Base-by-base conservation (phyloP, 2,329 filamentous ascomycete genomes). In the Fusarium falciforme region DNA sequence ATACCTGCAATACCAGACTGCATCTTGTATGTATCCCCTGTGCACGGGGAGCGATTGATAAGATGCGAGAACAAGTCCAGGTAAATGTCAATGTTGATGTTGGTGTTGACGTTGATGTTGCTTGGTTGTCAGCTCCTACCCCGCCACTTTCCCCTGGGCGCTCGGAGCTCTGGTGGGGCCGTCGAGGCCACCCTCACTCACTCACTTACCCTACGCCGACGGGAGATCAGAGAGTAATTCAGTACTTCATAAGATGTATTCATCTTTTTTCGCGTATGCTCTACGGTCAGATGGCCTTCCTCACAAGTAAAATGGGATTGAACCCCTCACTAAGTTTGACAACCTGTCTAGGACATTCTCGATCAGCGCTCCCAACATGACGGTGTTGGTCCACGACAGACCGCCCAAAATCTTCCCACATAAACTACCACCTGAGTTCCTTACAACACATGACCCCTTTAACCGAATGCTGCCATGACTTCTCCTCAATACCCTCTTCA, bases 1-100 rank as follows among this genome's bases (percentile, higher is more conserved):
- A 60, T 86, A 92, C 92, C 92, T 83, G 92, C 90, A 77, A 94
- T 94, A 83, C 93, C 93, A 38, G 93, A 94, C 86, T 95, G 93
- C 93, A 94, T 94, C 61, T 70, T 82, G 66, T 70, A 38, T 65
- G 57, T 64, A 12, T 25, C 59, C 31, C 57, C 57, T 54, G 17
- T 10, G 52, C 54, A 42, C 10, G 25, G 22, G 33, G 20, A 22
- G 29, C 29, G 4, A 40, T 33, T 17, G 49, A 38, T 67, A 40
- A 33, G 14, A 31, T 31, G 27, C 47, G 25, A 11, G 25, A 20
- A 52, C 17, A 52, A 31, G 47, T 52, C 27, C 17, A 31, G 47
- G 27, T 10, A 6, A 12, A 12, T 36, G 29, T 25, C 25, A 35
- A 29, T 57, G 27, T 55, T 42, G 60, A 42, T 66, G 66, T 65